Evolutionary conservation across 1,284 basidiomycete species (phyloP), one percentile per base, ranked within the genome.

Genomic region (Agroathelia rolfsii): DNA sequence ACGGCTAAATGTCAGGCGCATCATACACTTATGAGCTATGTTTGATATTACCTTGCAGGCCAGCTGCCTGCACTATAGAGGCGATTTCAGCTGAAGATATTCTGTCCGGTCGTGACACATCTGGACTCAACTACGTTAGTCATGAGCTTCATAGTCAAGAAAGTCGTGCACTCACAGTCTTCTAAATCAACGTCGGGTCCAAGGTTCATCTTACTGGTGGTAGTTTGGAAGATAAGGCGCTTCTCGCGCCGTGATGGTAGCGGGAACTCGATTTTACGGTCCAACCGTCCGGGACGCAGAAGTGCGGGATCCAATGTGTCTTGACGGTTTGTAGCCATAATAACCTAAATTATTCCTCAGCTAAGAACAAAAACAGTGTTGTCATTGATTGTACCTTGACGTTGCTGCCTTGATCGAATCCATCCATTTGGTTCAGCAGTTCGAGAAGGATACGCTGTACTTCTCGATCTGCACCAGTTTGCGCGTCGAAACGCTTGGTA

Each of bases 361-460:
- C n/a, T n/a, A n/a, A n/a, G n/a, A n/a, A n/a, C n/a, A n/a, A n/a
- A n/a, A n/a, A n/a, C n/a, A n/a, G n/a, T n/a, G n/a, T n/a, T 34
- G n/a, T n/a, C n/a, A n/a, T n/a, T n/a, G n/a, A n/a, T n/a, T n/a
- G n/a, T 52, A 88, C 92, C 76, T 99, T 98, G 55, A 99, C 95
- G 49, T 94, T 98, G 55, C 89, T 94, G 5, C 87, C 88, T 59
- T 99, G 95, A 59, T 99, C 95, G 61, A 99, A 99, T 44, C 95
- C 95, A 51, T 99, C 95, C 95, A 99, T 99, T 56, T 99, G 95
- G 55, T 96, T 98, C 41, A 99, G 69, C 41, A 99, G 63, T 56
- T 99, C 95, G n/a, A 99, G 77, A 43, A 99, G 58, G 52, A 99
- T 98, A 62, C 95, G 89, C 59, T 99, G 95, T 12, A 99, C 95